phyloP scores from a whole-genome alignment of 1,284 basidiomycete genomes.

The Melampsora abietis-canadensis region DNA sequence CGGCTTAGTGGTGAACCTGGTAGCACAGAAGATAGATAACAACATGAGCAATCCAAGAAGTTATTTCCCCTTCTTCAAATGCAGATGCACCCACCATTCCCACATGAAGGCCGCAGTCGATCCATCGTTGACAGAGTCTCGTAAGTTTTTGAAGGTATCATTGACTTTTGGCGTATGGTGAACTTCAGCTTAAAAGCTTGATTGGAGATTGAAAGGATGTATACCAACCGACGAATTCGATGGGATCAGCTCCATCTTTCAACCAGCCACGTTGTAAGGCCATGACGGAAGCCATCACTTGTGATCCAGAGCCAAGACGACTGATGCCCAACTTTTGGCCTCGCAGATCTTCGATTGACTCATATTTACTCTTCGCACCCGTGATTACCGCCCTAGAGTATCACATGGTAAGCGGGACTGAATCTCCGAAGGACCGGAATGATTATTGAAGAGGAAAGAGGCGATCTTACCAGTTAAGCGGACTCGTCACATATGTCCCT shows the following conservation, averaged over 20 bases:
- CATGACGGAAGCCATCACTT: slow-evolving; percentile 36
- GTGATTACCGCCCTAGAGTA: slow-evolving; percentile 79
- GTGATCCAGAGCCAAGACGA: slow-evolving; percentile 65
- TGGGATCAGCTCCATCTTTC: neutral
- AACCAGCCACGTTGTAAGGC: slow-evolving; percentile 19
- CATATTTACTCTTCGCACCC: slow-evolving; percentile 70
- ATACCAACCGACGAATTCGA: slow-evolving; percentile 23
- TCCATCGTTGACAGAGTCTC: slow-evolving; percentile 83
- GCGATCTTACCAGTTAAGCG: slow-evolving; percentile 70
- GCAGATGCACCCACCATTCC: slow-evolving; percentile 64
- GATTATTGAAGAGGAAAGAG: neutral
- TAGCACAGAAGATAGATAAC: neutral
- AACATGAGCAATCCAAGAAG: neutral
- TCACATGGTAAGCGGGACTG: neutral
- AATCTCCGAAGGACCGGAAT: neutral
- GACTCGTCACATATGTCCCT: slow-evolving; percentile 84
- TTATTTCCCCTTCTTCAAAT: neutral
- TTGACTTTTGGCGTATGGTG: slow-evolving; percentile 46
- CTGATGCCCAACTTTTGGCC: slow-evolving; percentile 85
- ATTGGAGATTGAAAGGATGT: neutral
- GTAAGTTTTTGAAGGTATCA: slow-evolving; percentile 61
- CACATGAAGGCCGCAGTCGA: slow-evolving; percentile 59
- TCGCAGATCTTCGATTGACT: slow-evolving; percentile 70
- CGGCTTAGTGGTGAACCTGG: slow-evolving; percentile 86
- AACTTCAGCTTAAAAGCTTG: neutral